phyloP scores from a whole-genome alignment of 1,284 basidiomycete species.

The Porodaedalea pini region DNA sequence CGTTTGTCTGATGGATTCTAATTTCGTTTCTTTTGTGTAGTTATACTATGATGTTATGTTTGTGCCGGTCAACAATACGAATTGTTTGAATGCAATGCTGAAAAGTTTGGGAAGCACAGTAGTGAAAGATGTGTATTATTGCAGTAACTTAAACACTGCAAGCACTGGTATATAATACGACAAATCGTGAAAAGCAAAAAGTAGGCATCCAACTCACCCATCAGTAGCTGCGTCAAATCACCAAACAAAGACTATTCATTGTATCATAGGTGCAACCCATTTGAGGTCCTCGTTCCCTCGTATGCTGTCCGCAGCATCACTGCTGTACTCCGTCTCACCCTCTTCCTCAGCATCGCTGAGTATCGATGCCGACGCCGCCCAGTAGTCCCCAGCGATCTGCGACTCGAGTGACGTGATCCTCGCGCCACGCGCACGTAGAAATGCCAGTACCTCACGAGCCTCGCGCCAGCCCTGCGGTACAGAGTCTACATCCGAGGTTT shows the following conservation, averaged over 20 bases:
- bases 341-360: conserved; percentile 60
- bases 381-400: conserved; percentile 48
- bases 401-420: conserved; percentile 52
- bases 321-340: conserved; percentile 36
- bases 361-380: conserved; percentile 37
- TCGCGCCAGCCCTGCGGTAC: conserved; percentile 47
- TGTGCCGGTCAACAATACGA: too few species aligned
- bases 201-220: too few species aligned
- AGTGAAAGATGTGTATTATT: too few species aligned
- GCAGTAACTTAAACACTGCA: too few species aligned
- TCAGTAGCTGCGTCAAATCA: too few species aligned
- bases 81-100: too few species aligned
- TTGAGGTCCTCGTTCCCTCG: conserved; percentile 32
- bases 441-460: conserved; percentile 59
- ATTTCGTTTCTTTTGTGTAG: not conserved
- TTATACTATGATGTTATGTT: too few species aligned
- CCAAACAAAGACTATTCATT: not conserved
- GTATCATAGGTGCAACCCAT: conserved; percentile 33
- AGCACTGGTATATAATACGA: too few species aligned
- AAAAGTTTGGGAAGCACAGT: too few species aligned
- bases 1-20: conserved; percentile 75
- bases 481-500: conserved; percentile 19
- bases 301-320: conserved; percentile 30
- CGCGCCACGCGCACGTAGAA: conserved; percentile 60
- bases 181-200: too few species aligned